A percentile compares a stretch with the other conserved stretches of the same genome.
Conservation (phyloP, 495 filamentous ascomycete genomes). For the Daldinia decipiens region DNA sequence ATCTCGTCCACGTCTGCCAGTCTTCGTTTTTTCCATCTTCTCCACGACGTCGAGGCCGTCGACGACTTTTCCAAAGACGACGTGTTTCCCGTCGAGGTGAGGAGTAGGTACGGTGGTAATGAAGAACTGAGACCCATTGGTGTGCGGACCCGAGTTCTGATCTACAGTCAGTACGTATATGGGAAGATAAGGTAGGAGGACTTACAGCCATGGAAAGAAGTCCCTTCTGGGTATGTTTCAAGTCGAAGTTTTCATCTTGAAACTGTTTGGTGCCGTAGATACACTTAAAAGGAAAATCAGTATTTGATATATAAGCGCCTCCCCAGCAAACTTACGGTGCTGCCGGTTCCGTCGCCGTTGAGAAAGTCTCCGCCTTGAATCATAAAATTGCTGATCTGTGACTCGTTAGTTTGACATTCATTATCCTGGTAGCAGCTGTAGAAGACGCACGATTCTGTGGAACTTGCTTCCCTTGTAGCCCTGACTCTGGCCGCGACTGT, state of each 20-base stretch:
- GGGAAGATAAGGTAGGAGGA: neutral
- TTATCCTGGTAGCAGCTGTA: neutral
- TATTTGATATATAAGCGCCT: neutral
- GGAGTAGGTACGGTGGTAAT: constrained; percentile 88
- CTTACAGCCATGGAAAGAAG: constrained; percentile 91
- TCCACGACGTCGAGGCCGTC: constrained; percentile 90
- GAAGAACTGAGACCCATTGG: constrained; percentile 97
- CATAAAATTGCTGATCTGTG: constrained; percentile 96
- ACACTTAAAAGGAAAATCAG: constrained; percentile 49
- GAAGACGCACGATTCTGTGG: constrained; percentile 82
- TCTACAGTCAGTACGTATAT: constrained; percentile 10
- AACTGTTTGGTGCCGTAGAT: constrained; percentile 90
- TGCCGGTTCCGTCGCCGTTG: constrained; percentile 91
- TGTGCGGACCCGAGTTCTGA: constrained; percentile 91
- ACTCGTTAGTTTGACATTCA: constrained; percentile 4
- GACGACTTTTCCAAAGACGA: constrained; percentile 92
- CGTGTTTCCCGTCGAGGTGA: constrained; percentile 93
- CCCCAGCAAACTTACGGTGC: constrained; percentile 54
- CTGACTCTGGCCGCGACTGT: constrained; percentile 78
- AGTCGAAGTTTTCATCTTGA: constrained; percentile 86
- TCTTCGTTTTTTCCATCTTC: constrained; percentile 91
- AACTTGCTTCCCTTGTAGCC: constrained; percentile 97
- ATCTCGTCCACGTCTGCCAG: constrained; percentile 73
- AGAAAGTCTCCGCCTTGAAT: constrained; percentile 95
- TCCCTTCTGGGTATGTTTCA: constrained; percentile 81